Conservation (phyloP, 2,329 filamentous ascomycete species). For the Botrytis tulipae region DNA sequence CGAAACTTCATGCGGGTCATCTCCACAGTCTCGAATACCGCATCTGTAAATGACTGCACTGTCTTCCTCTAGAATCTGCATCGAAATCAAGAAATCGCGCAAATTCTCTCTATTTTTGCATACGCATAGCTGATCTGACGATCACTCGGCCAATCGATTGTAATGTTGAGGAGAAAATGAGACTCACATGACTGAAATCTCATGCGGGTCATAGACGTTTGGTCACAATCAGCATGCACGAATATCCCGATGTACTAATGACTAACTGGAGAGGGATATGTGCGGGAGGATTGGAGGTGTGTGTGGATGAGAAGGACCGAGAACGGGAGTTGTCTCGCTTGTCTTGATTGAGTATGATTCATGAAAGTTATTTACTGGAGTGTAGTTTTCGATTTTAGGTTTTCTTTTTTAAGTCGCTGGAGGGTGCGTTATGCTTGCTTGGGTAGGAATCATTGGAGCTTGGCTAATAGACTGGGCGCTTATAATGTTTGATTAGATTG, state of each 20-base stretch:
- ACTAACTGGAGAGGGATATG: background rate
- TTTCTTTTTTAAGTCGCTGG: background rate
- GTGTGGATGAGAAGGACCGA: constrained; percentile 11
- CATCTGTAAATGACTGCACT: background rate
- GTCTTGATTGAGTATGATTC: background rate
- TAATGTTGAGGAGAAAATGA: background rate
- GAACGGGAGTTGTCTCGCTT: background rate
- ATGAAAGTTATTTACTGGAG: background rate
- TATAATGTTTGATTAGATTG: background rate
- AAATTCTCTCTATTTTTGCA: background rate
- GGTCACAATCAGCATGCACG: background rate
- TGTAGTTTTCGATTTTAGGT: background rate
- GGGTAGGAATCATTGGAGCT: background rate
- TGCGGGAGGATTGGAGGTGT: background rate
- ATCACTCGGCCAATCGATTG: background rate
- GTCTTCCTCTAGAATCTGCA: background rate
- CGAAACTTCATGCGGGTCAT: constrained; percentile 6
- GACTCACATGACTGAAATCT: constrained; percentile 11
- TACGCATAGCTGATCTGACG: background rate
- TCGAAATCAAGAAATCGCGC: background rate
- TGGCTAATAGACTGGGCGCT: background rate
- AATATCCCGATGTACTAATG: background rate
- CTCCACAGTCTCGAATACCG: background rate
- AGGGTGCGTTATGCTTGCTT: constrained; percentile 1
- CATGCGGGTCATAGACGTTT: background rate